Base-by-base conservation (phyloP, 2,329 filamentous ascomycete species). In the Fusarium dimerum region DNA sequence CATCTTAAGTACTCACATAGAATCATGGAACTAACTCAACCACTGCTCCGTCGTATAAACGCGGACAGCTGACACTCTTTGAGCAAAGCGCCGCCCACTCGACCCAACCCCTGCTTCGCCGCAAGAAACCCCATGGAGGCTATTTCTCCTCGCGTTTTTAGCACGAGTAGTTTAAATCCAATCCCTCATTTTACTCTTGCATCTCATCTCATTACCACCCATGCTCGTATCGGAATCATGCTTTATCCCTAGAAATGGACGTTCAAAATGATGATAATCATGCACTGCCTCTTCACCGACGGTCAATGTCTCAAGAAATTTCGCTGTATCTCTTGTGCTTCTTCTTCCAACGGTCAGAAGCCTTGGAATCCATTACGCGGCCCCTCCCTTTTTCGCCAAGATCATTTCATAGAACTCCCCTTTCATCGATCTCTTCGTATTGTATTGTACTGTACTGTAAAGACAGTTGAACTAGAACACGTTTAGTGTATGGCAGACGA, bases 361-460 rank as follows among this genome's bases (percentile, higher is more conserved):
- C 16, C 12, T 16, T 40, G 39, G 5, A 46, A 16, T 44, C 47
- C 36, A 50, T 50, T 54, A 54, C 47, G 47, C 41, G 51, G 43
- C 51, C 44, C 32, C 7, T 20, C n/a, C 26, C 17, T 20, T 29
- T 17, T 18, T 32, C n/a, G 17, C n/a, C 20, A 44, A 13, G 36
- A 4, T 26, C 36, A 8, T 39, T 40, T 17, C 16, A n/a, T 41
- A 10, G 26, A 15, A 20, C n/a, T 40, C 4, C 39, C 20, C 20
- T 26, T 26, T 26, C 20, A 7, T 26, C 7, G 20, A 26, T 26
- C 20, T 26, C 20, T 26, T 26, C 7, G 20, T 26, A 7, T 7
- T 26, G 20, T 26, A 26, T 7, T 26, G 20, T 26, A 26, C 20
- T 7, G 7, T 26, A 26, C 20, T 26, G 20, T 26, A 26, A 26